Percentiles rank a stretch among this genome's conserved stretches.
phyloP scores from a whole-genome alignment of 2,329 filamentous ascomycete genomes.

The Aspergillus ochraceus region DNA sequence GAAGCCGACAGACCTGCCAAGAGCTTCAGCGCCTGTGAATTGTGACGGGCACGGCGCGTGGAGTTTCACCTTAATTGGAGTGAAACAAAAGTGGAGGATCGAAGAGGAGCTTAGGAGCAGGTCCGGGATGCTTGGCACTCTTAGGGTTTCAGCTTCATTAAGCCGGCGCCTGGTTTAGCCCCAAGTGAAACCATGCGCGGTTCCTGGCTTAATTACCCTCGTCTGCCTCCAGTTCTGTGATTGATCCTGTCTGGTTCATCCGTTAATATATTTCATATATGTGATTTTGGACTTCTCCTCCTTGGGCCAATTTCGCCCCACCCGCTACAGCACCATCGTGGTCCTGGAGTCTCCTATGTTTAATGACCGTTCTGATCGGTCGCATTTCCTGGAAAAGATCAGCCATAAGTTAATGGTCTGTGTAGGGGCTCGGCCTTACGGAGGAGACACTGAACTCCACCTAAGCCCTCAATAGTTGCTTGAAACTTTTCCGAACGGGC shows the following conservation, averaged over 20 bases:
- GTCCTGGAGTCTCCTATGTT: neutral
- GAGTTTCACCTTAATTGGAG: conserved; percentile 23
- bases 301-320: neutral
- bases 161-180: neutral
- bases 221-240: neutral
- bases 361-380: neutral
- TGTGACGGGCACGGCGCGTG: conserved; percentile 7
- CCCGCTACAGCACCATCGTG: neutral
- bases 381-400: neutral
- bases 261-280: conserved; percentile 5
- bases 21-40: conserved; percentile 7
- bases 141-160: conserved; percentile 27
- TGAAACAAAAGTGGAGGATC: conserved; percentile 18
- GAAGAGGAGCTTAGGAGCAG: conserved; percentile 6
- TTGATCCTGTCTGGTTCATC: neutral
- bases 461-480: neutral
- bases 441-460: neutral
- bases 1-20: neutral
- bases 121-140: conserved; percentile 15
- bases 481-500: neutral
- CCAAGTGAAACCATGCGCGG: neutral
- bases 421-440: neutral
- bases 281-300: neutral
- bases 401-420: neutral
- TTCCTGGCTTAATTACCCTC: neutral